phyloP scores from a whole-genome alignment of 371 early-diverging fungal genomes.

The Apophysomyces sp. region DNA sequence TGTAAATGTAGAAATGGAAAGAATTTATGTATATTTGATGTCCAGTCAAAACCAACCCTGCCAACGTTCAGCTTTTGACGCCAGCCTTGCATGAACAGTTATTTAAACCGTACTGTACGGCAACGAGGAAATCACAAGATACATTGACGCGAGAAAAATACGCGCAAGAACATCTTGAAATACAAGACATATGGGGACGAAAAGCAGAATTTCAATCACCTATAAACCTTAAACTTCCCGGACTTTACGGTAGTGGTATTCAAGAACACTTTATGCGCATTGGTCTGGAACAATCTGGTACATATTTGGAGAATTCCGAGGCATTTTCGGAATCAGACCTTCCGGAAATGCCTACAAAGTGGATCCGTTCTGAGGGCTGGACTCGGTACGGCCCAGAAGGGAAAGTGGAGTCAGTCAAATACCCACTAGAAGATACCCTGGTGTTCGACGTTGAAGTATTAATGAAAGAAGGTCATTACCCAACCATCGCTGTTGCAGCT shows the following conservation, averaged over 20 bases:
- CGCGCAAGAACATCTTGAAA: constrained; percentile 58
- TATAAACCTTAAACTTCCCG: constrained; percentile 49
- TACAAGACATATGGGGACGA: constrained; percentile 68
- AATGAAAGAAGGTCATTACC: constrained; percentile 64
- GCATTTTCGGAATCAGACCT: constrained; percentile 40
- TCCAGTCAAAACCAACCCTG: constrained; percentile 40
- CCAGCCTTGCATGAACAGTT: constrained; percentile 44
- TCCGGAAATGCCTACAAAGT: constrained; percentile 59
- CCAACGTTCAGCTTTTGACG: constrained; percentile 58
- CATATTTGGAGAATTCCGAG: constrained; percentile 55
- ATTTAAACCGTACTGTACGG: constrained; percentile 19
- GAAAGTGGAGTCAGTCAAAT: constrained; percentile 38
- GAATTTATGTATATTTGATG: neutral
- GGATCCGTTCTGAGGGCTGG: constrained; percentile 79
- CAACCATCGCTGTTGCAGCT: constrained; percentile 84
- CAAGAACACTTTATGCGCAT: constrained; percentile 83
- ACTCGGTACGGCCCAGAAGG: constrained; percentile 69
- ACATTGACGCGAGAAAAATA: constrained; percentile 22
- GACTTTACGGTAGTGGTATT: constrained; percentile 59
- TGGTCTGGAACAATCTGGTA: constrained; percentile 61
- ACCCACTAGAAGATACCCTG: constrained; percentile 64
- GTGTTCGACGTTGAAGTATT: constrained; percentile 93
- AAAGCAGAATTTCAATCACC: constrained; percentile 48
- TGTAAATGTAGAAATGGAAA: neutral
- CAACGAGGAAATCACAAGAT: constrained; percentile 6